Evolutionary conservation across 495 filamentous ascomycete species (phyloP).

Genomic region (Penicillium argentinense): DNA sequence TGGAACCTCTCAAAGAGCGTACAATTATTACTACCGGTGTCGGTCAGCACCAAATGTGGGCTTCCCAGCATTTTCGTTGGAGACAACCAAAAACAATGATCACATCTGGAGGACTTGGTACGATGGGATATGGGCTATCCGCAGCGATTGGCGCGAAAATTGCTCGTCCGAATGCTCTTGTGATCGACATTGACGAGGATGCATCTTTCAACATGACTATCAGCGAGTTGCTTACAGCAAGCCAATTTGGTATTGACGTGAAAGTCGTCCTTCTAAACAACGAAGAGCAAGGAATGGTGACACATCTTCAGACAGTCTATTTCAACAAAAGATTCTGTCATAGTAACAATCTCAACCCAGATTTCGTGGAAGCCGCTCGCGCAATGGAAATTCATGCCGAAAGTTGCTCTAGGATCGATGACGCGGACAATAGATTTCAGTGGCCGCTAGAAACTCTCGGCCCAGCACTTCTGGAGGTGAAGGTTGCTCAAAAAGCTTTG

Average conservation of each 20-base stretch:
- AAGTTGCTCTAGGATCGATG: constrained; percentile 55
- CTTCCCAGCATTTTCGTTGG: constrained; percentile 93
- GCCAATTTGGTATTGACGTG: constrained; percentile 89
- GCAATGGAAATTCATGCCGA: constrained; percentile 68
- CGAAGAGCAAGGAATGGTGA: constrained; percentile 94
- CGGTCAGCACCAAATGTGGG: constrained; percentile 98
- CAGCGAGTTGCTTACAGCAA: constrained; percentile 84
- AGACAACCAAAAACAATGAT: constrained; percentile 81
- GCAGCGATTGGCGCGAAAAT: constrained; percentile 94
- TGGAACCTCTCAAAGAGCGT: constrained; percentile 67
- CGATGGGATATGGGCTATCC: constrained; percentile 93
- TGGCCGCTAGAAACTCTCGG: constrained; percentile 74
- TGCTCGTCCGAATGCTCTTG: constrained; percentile 77
- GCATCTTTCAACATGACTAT: constrained; percentile 97
- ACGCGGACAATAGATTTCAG: constrained; percentile 61
- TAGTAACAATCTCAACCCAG: constrained; percentile 86
- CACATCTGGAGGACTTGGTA: constrained; percentile 88
- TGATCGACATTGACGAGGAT: constrained; percentile 94
- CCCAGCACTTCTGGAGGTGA: constrained; percentile 58
- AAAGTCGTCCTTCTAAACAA: constrained; percentile 94
- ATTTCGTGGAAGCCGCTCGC: constrained; percentile 51
- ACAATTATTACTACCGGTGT: constrained; percentile 90
- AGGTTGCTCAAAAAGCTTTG: constrained; percentile 12
- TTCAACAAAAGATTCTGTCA: constrained; percentile 91
- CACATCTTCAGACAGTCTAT: constrained; percentile 93